Evolutionary conservation across 306 rosid species (phyloP), one percentile per base, ranked within the genome.

Genomic region (Dryas drummondii): DNA sequence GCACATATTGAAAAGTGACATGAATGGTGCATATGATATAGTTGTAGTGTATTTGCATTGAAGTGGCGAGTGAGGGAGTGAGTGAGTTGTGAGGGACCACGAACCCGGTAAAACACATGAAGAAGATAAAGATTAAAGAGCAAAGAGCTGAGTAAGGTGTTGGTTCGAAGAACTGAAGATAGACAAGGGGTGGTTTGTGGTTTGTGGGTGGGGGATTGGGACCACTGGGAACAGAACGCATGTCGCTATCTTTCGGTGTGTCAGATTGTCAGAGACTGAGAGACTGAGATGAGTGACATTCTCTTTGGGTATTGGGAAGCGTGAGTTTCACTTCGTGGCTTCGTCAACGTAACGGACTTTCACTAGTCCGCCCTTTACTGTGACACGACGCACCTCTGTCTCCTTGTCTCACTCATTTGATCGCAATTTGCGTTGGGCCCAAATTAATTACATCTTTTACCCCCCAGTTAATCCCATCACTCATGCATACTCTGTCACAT

Each of bases 241-340:
- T 82, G 92, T 81, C 79, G 41, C 58, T 14, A 5, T 79, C 92
- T 86, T 82, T 84, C 86, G 90, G 90, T 84, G 86, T 82, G 72
- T 48, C 53, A 8, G 1, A 8, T 8, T 46, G 68, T n/a, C 17
- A 32, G 45, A 5, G 49, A 16, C 6, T 32, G 2, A 32, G 37
- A 32, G 37, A 32, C 37, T 32, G 37, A 3, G 8, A 26, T 22
- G 79, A 57, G 74, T 15, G 70, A 68, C 76, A 68, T 78, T 74
- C 82, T 78, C 58, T 58, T 55, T 37, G 2, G 45, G 14, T 50
- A 5, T 75, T 37, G 75, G 83, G 14, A 79, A 67, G 26, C 45
- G 75, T 70, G 45, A 11, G 9, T 41, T 58, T 26, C 37, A 32
- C 1, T 32, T 32, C 37, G 3, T 32, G 16, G 68, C 55, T 78